Evolutionary conservation across 1,284 basidiomycete genomes (phyloP).

Genomic region (Papiliotrema flavescens): DNA sequence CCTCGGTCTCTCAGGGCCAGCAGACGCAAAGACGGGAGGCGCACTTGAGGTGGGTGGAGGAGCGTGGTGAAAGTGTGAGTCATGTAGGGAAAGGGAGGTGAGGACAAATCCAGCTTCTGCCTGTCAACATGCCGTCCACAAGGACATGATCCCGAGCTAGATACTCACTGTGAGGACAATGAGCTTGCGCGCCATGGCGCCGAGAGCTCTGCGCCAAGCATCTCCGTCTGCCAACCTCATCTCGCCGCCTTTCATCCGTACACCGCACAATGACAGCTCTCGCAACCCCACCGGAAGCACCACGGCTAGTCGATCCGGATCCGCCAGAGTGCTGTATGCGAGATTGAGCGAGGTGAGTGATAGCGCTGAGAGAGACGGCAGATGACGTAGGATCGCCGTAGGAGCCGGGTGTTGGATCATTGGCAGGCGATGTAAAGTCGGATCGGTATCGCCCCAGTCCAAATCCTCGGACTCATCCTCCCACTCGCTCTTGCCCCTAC

Average conservation of each 20-base stretch:
- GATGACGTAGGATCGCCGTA: conserved; percentile 17
- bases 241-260: neutral
- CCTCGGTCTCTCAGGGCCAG: conserved; percentile 26
- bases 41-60: conserved; percentile 12
- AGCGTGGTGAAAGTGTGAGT: conserved; percentile 6
- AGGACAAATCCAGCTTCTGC: conserved; percentile 34
- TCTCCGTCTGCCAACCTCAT: conserved; percentile 4
- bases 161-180: conserved; percentile 31
- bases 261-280: conserved; percentile 21
- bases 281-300: conserved; percentile 24
- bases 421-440: conserved; percentile 17
- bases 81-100: conserved; percentile 12
- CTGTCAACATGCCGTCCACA: neutral
- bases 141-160: no score
- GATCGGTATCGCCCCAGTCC: neutral
- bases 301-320: conserved; percentile 22
- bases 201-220: conserved; percentile 17
- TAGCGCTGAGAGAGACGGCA: conserved; percentile 9
- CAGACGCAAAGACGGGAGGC: conserved; percentile 22
- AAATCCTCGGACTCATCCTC: neutral
- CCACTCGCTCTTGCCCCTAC: neutral
- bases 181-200: conserved; percentile 22
- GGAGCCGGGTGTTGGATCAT: conserved; percentile 29
- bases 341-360: conserved; percentile 35
- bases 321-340: conserved; percentile 23